Evolutionary conservation across 441 rosid species (phyloP).

Genomic region (Populus hybrid): DNA sequence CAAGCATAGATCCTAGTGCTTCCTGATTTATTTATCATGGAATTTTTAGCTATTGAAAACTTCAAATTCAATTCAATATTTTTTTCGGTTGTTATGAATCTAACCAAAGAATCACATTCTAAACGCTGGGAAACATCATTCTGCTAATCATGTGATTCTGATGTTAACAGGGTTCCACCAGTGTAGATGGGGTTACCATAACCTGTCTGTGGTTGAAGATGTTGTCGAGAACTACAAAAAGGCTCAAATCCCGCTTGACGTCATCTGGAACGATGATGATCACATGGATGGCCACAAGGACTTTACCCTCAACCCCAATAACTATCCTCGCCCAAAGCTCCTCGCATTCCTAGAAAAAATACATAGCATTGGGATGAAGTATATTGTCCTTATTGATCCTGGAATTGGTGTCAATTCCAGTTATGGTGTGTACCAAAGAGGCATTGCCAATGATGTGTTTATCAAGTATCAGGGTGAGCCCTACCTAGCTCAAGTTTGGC

Average conservation of each 20-base stretch:
- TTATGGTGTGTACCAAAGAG: slow-evolving; percentile 83
- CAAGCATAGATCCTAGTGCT: not conserved
- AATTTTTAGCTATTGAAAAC: not conserved
- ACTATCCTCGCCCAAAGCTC: slow-evolving; percentile 79
- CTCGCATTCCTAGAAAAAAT: slow-evolving; percentile 77
- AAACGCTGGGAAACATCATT: not conserved
- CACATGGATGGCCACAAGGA: slow-evolving; percentile 96
- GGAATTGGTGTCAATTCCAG: slow-evolving; percentile 78
- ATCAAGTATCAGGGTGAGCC: slow-evolving; percentile 87
- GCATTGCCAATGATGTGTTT: slow-evolving; percentile 74
- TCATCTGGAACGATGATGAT: slow-evolving; percentile 96
- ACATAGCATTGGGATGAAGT: slow-evolving; percentile 88
- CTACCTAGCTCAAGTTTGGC: slow-evolving; percentile 96
- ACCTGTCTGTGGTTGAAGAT: slow-evolving; percentile 89
- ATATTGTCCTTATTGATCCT: slow-evolving; percentile 90
- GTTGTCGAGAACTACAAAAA: slow-evolving; percentile 80
- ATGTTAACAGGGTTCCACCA: slow-evolving; percentile 78
- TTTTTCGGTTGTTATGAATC: not conserved
- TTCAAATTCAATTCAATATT: not conserved
- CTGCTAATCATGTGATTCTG: slow-evolving; percentile 7
- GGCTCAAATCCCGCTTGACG: slow-evolving; percentile 89
- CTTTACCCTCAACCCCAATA: slow-evolving; percentile 69
- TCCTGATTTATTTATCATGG: not conserved
- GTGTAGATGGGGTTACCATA: slow-evolving; percentile 98
- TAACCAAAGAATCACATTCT: not conserved